Evolutionary conservation across 768 basidiomycete species (phyloP).

Genomic region (Lentinula lateritia): DNA sequence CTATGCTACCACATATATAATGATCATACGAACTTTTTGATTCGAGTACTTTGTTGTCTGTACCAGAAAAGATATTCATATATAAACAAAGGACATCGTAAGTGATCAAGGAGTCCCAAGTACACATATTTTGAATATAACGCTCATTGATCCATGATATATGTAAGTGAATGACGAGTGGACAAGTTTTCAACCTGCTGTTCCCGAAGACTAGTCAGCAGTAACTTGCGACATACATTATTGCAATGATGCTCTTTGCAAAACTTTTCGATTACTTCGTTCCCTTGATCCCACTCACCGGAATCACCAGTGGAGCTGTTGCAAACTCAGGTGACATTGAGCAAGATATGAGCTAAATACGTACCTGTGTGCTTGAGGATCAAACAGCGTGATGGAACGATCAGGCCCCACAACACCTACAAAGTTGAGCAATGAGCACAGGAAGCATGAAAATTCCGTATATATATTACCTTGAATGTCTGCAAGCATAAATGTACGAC

Average conservation of each 20-base stretch:
- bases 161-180: too few species aligned
- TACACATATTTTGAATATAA: too few species aligned
- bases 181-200: not conserved
- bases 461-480: constrained; percentile 19
- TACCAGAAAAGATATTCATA: not conserved
- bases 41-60: not conserved
- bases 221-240: constrained; percentile 3
- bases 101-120: not conserved
- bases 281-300: constrained; percentile 10
- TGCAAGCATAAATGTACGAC: constrained; percentile 7
- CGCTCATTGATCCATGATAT: too few species aligned
- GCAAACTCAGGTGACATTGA: not conserved
- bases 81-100: not conserved
- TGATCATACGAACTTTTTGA: not conserved
- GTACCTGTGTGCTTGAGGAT: not conserved
- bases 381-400: not conserved
- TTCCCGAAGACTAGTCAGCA: not conserved
- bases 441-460: not conserved
- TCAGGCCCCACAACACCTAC: not conserved
- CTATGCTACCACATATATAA: constrained; percentile 15
- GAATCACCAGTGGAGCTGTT: not conserved
- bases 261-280: not conserved
- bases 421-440: not conserved
- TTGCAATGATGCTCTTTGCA: not conserved
- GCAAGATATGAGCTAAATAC: not conserved